A percentile compares a stretch with the other conserved stretches of the same genome.
Conservation (phyloP, 1,139 yeast genomes). For the Diutina pseudorugosa region DNA sequence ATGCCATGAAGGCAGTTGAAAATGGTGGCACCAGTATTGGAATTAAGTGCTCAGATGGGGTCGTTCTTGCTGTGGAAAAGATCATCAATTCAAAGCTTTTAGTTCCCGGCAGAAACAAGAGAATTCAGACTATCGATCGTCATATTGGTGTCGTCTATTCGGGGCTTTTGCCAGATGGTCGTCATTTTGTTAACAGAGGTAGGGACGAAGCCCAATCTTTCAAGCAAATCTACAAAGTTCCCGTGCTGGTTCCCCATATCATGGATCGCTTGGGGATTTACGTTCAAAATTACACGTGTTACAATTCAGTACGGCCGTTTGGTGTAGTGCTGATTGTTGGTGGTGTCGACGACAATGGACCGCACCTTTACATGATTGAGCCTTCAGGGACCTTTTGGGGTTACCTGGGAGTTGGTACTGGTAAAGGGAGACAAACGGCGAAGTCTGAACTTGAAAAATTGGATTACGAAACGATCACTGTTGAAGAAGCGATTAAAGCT, state of each 20-base stretch:
- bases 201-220: slow-evolving; percentile 84
- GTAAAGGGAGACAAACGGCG: slow-evolving; percentile 95
- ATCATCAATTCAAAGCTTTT: slow-evolving; percentile 75
- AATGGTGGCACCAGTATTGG: slow-evolving; percentile 95
- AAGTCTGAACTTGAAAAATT: slow-evolving; percentile 91
- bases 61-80: slow-evolving; percentile 94
- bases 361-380: slow-evolving; percentile 92
- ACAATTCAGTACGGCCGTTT: slow-evolving; percentile 94
- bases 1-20: slow-evolving; percentile 95
- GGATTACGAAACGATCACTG: slow-evolving; percentile 56
- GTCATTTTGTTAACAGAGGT: slow-evolving; percentile 84
- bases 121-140: slow-evolving; percentile 86
- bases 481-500: slow-evolving; percentile 75
- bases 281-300: slow-evolving; percentile 91
- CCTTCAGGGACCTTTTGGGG: slow-evolving; percentile 99
- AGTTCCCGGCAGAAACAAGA: slow-evolving; percentile 78
- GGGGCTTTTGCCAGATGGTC: slow-evolving; percentile 93
- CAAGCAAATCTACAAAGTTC: slow-evolving; percentile 64
- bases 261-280: slow-evolving; percentile 84
- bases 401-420: slow-evolving; percentile 92
- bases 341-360: slow-evolving; percentile 80
- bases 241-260: slow-evolving; percentile 70
- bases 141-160: slow-evolving; percentile 93
- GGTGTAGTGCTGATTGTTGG: slow-evolving; percentile 90
- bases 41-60: slow-evolving; percentile 82